Evolutionary conservation across 2,329 filamentous ascomycete genomes (phyloP), one percentile per base, ranked within the genome.

Genomic region (Colletotrichum sojae): DNA sequence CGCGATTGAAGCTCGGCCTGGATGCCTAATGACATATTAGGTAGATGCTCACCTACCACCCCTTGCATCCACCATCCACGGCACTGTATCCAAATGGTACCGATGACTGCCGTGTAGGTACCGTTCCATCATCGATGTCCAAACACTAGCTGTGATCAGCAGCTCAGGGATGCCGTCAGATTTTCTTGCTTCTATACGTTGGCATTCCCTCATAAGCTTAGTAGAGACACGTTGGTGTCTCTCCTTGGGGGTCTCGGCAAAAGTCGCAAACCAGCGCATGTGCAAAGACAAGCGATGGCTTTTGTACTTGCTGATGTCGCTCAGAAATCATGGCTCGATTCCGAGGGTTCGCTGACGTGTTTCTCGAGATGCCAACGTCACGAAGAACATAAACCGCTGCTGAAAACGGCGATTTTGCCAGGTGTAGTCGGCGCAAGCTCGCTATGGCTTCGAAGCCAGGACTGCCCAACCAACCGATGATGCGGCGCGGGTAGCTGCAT

Each of bases 31-130:
- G 45, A 2, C 20, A 25, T 25, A 5, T 46, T 22, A 20, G 45
- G 31, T 36, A 36, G 31, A 36, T 36, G 8, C 1, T 36, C 31
- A 10, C 10, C 31, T 36, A 8, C 31, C 31, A 36, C 53, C 65
- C 65, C 65, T 68, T 68, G 39, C 60, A n/a, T 68, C 46, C 20
- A 16, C 39, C 60, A n/a, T 68, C 46, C 20, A 16, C 39, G 22
- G 39, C 48, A 58, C 39, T 58, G 36, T 53, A 43, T 31, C 6
- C 27, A 25, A 55, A 43, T 20, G 52, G n/a, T 27, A 25, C 31
- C 25, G 39, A 39, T 36, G 9, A 9, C 31, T 36, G 10, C 31
- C 2, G 9, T 8, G 31, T 9, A 36, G 31, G 1, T 36, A 10
- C 10, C 10, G 31, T 20, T 12, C 31, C 46, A 46, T 58, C 53